These are phyloP conservation scores for Poterioochromonas sp. DNA, from an alignment of 352 stramenopile genomes.

Conservation along the genomic window DNA sequence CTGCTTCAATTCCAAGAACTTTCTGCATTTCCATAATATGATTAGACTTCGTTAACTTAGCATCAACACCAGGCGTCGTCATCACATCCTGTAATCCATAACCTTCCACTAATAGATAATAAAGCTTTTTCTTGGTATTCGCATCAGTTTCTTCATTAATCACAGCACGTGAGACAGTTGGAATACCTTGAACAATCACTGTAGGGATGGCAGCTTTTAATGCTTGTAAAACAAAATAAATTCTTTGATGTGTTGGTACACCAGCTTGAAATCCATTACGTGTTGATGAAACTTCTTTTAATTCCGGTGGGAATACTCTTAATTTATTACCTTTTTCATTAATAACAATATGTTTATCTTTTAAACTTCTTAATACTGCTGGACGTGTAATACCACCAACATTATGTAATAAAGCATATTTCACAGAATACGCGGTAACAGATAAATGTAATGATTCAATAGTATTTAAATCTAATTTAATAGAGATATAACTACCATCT, in stretches of 20 bases:
- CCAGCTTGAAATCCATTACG: neutral
- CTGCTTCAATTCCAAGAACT: slow-evolving; percentile 96
- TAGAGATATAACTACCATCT: slow-evolving; percentile 84
- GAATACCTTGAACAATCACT: slow-evolving; percentile 96
- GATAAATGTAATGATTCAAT: slow-evolving; percentile 94
- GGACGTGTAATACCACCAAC: slow-evolving; percentile 70
- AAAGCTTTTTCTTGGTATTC: slow-evolving; percentile 48
- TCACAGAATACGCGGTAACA: slow-evolving; percentile 77
- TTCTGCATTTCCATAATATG: slow-evolving; percentile 93
- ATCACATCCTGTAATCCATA: slow-evolving; percentile 96
- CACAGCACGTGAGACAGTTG: slow-evolving; percentile 91
- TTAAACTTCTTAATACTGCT: slow-evolving; percentile 57
- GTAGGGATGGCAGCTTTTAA: slow-evolving; percentile 85
- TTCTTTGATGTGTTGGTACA: neutral
- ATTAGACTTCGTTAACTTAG: slow-evolving; percentile 89
- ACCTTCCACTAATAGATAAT: slow-evolving; percentile 96
- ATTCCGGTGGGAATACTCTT: slow-evolving; percentile 58
- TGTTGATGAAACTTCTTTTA: slow-evolving; percentile 4
- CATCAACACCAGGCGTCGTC: slow-evolving; percentile 90
- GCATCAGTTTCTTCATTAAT: slow-evolving; percentile 69
- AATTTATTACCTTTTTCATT: slow-evolving; percentile 55
- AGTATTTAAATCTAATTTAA: slow-evolving; percentile 90
- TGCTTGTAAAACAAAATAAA: slow-evolving; percentile 54
- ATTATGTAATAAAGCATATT: slow-evolving; percentile 77
- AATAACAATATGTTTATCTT: slow-evolving; percentile 57